A percentile compares a stretch with the other conserved stretches of the same genome.
Conservation (phyloP, 164 flowering plant genomes). For the Stephania cephalantha region DNA sequence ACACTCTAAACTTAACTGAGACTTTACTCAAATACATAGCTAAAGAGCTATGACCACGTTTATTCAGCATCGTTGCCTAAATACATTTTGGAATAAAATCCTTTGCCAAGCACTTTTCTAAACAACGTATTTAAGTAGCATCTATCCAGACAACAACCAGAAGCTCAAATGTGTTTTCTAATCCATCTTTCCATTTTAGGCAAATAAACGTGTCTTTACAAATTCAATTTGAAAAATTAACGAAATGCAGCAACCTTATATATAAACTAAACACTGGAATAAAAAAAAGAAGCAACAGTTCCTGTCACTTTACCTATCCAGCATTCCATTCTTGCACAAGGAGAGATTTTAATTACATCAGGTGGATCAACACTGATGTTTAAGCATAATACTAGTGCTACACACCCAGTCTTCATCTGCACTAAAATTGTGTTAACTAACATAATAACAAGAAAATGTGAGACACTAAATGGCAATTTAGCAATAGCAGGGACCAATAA, state of each 20-base stretch:
- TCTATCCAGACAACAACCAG: not conserved
- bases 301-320: conserved; percentile 71
- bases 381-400: conserved; percentile 89
- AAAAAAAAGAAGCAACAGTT: conserved; percentile 1
- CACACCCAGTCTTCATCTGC: conserved; percentile 99
- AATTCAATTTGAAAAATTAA: not conserved
- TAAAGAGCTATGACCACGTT: too few species aligned
- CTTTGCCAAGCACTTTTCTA: not conserved
- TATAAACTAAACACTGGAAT: not conserved
- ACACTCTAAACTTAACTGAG: too few species aligned
- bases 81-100: not conserved
- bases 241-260: not conserved
- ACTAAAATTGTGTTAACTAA: conserved; percentile 19
- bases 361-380: conserved; percentile 98
- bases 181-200: not conserved
- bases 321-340: conserved; percentile 99
- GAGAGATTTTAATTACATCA: conserved; percentile 96
- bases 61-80: not conserved
- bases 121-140: not conserved
- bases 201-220: not conserved
- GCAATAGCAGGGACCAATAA: not conserved
- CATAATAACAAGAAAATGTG: not conserved
- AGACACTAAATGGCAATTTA: too few species aligned
- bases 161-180: not conserved
- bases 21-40: too few species aligned